Evolutionary conservation across 2,329 filamentous ascomycete species (phyloP), one percentile per base, ranked within the genome.

Genomic region (Fusarium longipes): DNA sequence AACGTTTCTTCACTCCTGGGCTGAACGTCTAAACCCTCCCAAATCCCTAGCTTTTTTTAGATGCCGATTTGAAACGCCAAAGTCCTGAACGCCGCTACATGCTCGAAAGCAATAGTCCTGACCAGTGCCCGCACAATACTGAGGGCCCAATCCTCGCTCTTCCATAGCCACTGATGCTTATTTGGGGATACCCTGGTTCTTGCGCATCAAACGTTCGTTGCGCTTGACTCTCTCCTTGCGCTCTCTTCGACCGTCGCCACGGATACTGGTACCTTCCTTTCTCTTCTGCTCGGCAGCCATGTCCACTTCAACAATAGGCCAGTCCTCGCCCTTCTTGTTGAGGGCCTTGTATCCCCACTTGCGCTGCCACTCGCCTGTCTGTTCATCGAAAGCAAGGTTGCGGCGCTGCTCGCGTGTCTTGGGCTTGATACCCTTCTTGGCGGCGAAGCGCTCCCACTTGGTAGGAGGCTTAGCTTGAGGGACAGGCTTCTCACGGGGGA

Each of bases 401-500:
- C 84, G 79, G 65, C 89, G 86, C 79, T 89, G 85, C 77, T 96
- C 93, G 70, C 91, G 88, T 70, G 88, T 91, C 87, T 94, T 97
- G 80, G 89, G 89, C 82, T 91, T 92, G 82, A 99, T 98, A 56
- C 96, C 96, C 86, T 97, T 97, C 88, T 97, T 97, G 79, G 89
- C 91, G 43, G 96, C 96, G 82, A 99, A 99, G 75, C 91, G 88
- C 83, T 97, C 91, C 96, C 96, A 99, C 79, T 93, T 97, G 60
- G 95, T 98, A 71, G 91, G 91, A 57, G 90, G 84, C 82, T 94
- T 96, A 70, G 89, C 86, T 56, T 88, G 86, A 1, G 96, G 96
- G 10, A 98, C 84, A 11, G 93, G 93, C 81, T 99, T 98, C 82
- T 97, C 94, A 72, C 96, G 91, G 24, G 96, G 96, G 6, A 98